phyloP scores from a whole-genome alignment of 2,329 filamentous ascomycete species.

The Gnomoniopsis sp. region DNA sequence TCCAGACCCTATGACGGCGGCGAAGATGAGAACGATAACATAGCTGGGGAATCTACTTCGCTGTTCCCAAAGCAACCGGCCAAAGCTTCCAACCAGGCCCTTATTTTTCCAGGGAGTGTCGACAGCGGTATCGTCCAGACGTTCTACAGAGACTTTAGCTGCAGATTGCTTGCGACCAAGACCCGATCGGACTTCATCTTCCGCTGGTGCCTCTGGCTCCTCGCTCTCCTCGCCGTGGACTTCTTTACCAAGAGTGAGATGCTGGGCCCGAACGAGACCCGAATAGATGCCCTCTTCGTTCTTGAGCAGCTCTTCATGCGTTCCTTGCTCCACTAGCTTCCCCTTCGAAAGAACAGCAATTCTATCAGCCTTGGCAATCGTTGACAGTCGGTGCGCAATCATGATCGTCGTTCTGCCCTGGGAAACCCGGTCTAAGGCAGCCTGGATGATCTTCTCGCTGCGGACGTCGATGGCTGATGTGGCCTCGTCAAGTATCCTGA shows the following conservation, averaged over 20 bases:
- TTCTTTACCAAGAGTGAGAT: conserved; percentile 46
- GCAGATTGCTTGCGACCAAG: conserved; percentile 45
- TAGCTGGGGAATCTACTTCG: conserved; percentile 48
- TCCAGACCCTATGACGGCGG: conserved; percentile 18
- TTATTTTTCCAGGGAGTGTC: conserved; percentile 29
- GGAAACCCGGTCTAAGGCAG: conserved; percentile 52
- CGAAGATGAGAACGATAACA: conserved; percentile 43
- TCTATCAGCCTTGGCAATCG: conserved; percentile 72
- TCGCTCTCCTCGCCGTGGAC: conserved; percentile 38
- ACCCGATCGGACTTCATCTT: conserved; percentile 37
- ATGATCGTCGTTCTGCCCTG: conserved; percentile 58
- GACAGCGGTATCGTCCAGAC: conserved; percentile 12
- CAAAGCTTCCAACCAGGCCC: conserved; percentile 50
- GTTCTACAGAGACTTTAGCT: conserved; percentile 33
- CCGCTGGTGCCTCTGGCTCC: conserved; percentile 28
- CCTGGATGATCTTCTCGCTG: conserved; percentile 47
- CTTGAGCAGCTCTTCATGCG: conserved; percentile 66
- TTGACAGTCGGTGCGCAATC: conserved; percentile 70
- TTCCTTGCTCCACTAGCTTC: conserved; percentile 68
- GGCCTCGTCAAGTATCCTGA: conserved; percentile 59
- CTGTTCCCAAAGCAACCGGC: conserved; percentile 55
- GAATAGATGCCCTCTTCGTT: conserved; percentile 62
- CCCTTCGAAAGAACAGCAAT: conserved; percentile 76
- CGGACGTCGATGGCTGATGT: conserved; percentile 50
- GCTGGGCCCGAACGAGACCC: conserved; percentile 62